Conservation (phyloP, 306 rosid genomes). For the Rosa chinensis region DNA sequence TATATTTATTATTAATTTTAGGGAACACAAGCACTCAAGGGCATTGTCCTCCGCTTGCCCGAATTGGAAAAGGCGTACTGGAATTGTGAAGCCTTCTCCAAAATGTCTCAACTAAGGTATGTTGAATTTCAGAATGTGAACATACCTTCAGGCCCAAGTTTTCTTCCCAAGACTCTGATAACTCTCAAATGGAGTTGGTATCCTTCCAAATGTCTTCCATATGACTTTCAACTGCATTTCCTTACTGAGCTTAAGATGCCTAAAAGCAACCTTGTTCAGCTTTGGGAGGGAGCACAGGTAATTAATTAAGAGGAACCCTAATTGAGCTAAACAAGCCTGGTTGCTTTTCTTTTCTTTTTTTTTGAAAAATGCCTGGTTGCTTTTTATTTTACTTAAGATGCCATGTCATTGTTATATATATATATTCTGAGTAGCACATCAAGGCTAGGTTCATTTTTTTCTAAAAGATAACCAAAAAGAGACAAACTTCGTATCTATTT, state of each 20-base stretch:
- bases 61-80: conserved; percentile 11
- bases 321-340: too few species aligned
- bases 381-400: too few species aligned
- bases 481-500: too few species aligned
- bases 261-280: conserved; percentile 2
- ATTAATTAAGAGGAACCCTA: background rate
- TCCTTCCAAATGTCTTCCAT: conserved; percentile 8
- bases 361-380: too few species aligned
- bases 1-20: background rate
- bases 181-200: conserved; percentile 12
- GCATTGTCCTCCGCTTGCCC: background rate
- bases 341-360: too few species aligned
- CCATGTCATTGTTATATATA: too few species aligned
- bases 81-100: conserved; percentile 15
- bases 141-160: background rate
- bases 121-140: background rate
- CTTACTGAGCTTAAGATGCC: conserved; percentile 11
- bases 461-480: too few species aligned
- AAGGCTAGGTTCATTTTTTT: too few species aligned
- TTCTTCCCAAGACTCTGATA: conserved; percentile 16
- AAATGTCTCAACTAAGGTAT: conserved; percentile 18
- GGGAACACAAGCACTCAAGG: conserved; percentile 16
- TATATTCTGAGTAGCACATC: too few species aligned
- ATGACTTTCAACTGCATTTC: background rate
- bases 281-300: conserved; percentile 17